Base-by-base conservation (phyloP, 805 yeast genomes). In the Candida sphagnicola region DNA sequence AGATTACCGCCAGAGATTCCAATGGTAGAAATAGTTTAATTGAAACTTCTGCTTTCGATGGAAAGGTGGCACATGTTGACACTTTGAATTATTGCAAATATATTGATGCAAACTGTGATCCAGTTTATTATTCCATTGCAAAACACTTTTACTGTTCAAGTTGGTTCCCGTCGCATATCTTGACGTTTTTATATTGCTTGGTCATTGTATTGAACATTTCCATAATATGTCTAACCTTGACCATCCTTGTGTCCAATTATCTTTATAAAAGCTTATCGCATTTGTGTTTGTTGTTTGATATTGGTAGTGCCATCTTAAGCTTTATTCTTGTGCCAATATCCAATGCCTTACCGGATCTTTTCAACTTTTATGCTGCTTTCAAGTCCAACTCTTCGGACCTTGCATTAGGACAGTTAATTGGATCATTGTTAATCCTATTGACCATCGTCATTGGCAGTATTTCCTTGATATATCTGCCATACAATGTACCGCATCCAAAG, bases 401-500 rank as follows among this genome's bases (percentile, higher is more conserved):
- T 15, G 62, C 64, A 3, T 40, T 67, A 21, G 72, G 72, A 3
- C 71, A 67, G 41, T 43, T 64, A 5, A 50, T 65, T 4, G 72
- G 73, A 1, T 57, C 67, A 2, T 55, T 53, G 10, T 39, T 61
- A 2, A 57, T 67, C 10, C 54, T 61, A 30, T 54, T 64, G 36
- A 56, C 65, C 1, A 42, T 67, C 1, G 53, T 63, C 1, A 48
- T 67, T n/a, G 72, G 72, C 0, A 19, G 55, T 4, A 67, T 67
- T 11, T 42, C 60, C 45, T 8, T 44, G 41, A 21, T 49, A 37
- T 19, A 40, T 35, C 41, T 42, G 6, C 62, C 67, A 5, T 56
- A 59, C 35, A 33, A 43, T n/a, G 47, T 63, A 2, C 36, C 24
- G 5, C 42, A 51, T 33, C 48, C 45, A 26, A 47, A 44, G 18